Evolutionary conservation across 2,329 filamentous ascomycete genomes (phyloP), one percentile per base, ranked within the genome.

Genomic region (Seiridium cupressi): DNA sequence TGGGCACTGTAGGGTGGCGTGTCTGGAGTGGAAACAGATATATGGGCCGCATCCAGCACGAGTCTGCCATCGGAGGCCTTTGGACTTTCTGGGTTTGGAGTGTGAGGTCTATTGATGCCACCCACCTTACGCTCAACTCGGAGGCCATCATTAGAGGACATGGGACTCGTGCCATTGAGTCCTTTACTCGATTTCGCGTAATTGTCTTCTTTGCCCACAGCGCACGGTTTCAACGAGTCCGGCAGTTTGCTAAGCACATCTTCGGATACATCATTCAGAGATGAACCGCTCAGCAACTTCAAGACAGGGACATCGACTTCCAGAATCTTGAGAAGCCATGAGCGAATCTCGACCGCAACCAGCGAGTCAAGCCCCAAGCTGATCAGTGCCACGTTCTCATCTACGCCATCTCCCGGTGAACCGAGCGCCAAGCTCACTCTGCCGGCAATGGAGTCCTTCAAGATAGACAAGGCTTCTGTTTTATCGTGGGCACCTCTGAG

Each of bases 251-350:
- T 49, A 18, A 58, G 31, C 51, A 42, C 58, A 31, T 11, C n/a
- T 34, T 13, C 10, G 7, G 18, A 34, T 40, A 57, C 8, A n/a
- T 57, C 34, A 26, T 18, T 35, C n/a, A 58, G 13, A 26, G 49
- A 61, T 3, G 53, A 58, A 2, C 72, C 73, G 9, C 72, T 65
- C 5, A 79, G 61, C 35, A 81, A 68, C 57, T 76, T 76, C 11
- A 80, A 65, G 1, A 79, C 72, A 1, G 76, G 74, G 3, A 80
- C 69, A 57, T 80, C 73, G 1, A 74, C 63, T 1, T 73, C 59
- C 0, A 79, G 38, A 40, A 31, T 38, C 4, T 32, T 35, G 6
- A 57, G 9, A 8, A 57, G 13, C 54, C 54, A 57, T 3, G 18
- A 34, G 2, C 54, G 54, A 10, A 47, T 26, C 31, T 46, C 38